These are phyloP conservation scores for Platismatia glauca DNA, from an alignment of 495 filamentous ascomycete species.

Conservation along the genomic window DNA sequence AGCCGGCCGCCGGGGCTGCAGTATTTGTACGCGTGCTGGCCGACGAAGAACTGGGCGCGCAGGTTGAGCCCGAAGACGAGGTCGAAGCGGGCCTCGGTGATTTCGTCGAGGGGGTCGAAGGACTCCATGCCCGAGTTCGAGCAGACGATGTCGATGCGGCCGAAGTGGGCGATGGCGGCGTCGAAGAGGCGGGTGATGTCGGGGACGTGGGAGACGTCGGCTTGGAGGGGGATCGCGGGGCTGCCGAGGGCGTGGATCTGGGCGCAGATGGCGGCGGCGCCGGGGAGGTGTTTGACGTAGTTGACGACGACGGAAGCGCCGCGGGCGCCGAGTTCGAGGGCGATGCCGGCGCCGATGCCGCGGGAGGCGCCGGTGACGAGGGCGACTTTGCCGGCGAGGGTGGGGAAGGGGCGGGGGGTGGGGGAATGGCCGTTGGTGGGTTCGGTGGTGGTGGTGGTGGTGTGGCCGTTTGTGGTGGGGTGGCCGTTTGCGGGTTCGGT, in stretches of 20 bases:
- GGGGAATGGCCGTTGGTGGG: background rate
- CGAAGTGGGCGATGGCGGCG: constrained; percentile 56
- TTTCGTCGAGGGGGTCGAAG: constrained; percentile 48
- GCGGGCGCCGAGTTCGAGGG: constrained; percentile 64
- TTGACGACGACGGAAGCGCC: constrained; percentile 69
- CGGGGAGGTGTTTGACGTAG: constrained; percentile 55
- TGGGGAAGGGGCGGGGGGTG: constrained; percentile 26
- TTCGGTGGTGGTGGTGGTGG: background rate
- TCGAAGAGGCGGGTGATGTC: constrained; percentile 57
- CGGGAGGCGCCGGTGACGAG: constrained; percentile 64
- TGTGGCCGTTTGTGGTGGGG: background rate
- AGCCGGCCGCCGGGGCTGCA: constrained; percentile 58
- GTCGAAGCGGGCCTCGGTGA: constrained; percentile 68
- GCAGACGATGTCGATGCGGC: constrained; percentile 67
- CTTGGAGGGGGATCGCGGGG: constrained; percentile 61
- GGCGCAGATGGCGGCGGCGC: constrained; percentile 54
- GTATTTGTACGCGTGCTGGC: constrained; percentile 63
- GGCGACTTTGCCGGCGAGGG: constrained; percentile 58
- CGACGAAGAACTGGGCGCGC: constrained; percentile 76
- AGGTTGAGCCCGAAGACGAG: constrained; percentile 68
- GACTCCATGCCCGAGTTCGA: constrained; percentile 54
- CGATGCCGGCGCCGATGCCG: constrained; percentile 67
- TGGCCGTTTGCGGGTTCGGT: background rate
- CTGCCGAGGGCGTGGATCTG: constrained; percentile 52
- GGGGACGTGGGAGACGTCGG: constrained; percentile 58